phyloP scores from a whole-genome alignment of 106 monocot genomes.

The Dactylorhiza incarnata region DNA sequence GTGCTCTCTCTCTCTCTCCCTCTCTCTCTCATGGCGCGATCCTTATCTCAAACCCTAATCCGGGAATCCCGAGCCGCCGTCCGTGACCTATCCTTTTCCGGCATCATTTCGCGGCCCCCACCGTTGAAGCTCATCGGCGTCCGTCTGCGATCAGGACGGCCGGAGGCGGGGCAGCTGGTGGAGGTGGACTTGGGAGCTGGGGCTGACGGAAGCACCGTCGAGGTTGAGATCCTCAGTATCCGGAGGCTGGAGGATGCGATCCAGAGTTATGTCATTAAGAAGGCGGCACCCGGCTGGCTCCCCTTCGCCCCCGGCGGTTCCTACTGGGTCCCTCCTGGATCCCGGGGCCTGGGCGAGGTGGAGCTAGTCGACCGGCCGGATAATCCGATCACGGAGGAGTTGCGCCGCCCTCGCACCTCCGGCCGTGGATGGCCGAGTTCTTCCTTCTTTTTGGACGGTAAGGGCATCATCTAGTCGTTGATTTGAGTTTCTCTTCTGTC shows the following conservation, averaged over 20 bases:
- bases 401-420: conserved; percentile 9
- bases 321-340: conserved; percentile 30
- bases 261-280: conserved; percentile 20
- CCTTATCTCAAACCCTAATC: conserved; percentile 8
- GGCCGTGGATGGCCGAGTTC: conserved; percentile 29
- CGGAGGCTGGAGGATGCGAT: conserved; percentile 33
- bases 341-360: conserved; percentile 9
- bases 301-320: conserved; percentile 32
- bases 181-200: conserved; percentile 24
- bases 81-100: neutral
- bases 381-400: conserved; percentile 16
- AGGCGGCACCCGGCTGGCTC: conserved; percentile 34
- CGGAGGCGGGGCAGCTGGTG: conserved; percentile 18
- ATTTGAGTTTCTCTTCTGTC: neutral
- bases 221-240: conserved; percentile 12
- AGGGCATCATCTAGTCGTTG: neutral
- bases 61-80: neutral
- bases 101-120: neutral
- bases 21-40: conserved; percentile 5
- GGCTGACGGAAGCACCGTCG: neutral
- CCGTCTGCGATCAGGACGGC: conserved; percentile 4
- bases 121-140: neutral
- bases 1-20: neutral
- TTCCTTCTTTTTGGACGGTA: conserved; percentile 17
- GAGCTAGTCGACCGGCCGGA: conserved; percentile 13